A percentile compares a stretch with the other conserved stretches of the same genome.
phyloP scores from a whole-genome alignment of 73 alveolate genomes.

The Tetrahymena malaccensis region DNA sequence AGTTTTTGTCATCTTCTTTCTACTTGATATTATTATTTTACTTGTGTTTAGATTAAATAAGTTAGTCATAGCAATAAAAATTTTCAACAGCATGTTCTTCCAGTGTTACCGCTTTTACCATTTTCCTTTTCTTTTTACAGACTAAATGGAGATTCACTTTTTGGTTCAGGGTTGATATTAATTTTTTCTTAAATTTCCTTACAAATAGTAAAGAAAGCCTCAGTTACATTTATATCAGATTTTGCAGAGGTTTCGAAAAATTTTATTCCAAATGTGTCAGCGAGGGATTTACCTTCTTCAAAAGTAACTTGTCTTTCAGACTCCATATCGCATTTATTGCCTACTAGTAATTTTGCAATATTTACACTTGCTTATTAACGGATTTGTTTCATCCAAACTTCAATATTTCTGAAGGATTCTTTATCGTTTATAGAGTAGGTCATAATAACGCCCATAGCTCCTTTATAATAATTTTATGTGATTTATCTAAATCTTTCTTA shows the following conservation, averaged over 20 bases:
- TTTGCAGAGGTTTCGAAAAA: slow-evolving; percentile 85
- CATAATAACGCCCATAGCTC: slow-evolving; percentile 39
- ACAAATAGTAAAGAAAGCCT: slow-evolving; percentile 29
- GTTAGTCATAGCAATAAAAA: background rate
- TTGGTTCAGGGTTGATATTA: background rate
- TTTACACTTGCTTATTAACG: background rate
- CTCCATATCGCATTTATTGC: slow-evolving; percentile 45
- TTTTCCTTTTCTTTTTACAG: background rate
- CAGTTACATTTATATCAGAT: slow-evolving; percentile 64
- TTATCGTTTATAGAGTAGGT: slow-evolving; percentile 39
- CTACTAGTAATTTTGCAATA: slow-evolving; percentile 29
- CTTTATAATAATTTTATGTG: slow-evolving; percentile 37
- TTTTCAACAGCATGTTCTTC: background rate
- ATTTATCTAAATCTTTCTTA: slow-evolving; percentile 36
- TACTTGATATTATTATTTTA: background rate
- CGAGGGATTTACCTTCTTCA: slow-evolving; percentile 59
- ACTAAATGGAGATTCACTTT: background rate
- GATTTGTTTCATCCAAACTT: slow-evolving; percentile 38
- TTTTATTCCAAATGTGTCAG: slow-evolving; percentile 54
- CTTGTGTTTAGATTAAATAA: background rate
- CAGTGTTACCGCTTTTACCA: background rate
- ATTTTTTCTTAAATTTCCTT: slow-evolving; percentile 23
- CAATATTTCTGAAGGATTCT: slow-evolving; percentile 45
- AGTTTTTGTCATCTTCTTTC: background rate
- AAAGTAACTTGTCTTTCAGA: slow-evolving; percentile 44